These are phyloP conservation scores for Podospora tetraspora DNA, from an alignment of 495 filamentous ascomycete genomes.

Conservation along the genomic window DNA sequence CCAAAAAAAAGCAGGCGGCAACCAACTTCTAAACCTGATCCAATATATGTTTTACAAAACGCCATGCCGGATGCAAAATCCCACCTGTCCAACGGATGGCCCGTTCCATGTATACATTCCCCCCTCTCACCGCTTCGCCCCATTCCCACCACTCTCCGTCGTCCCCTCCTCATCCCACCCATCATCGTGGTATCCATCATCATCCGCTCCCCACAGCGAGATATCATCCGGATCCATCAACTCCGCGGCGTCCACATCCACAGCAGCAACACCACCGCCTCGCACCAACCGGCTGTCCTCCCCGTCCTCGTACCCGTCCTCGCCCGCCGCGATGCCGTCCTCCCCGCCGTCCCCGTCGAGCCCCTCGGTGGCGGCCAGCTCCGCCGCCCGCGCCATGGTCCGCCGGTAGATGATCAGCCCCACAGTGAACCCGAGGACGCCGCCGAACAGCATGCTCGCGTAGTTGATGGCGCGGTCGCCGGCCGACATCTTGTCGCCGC, in stretches of 20 bases:
- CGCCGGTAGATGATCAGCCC: conserved; percentile 81
- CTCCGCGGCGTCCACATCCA: conserved; percentile 38
- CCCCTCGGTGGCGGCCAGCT: conserved; percentile 80
- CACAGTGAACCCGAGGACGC: conserved; percentile 65
- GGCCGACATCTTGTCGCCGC: conserved; percentile 56
- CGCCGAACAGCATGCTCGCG: conserved; percentile 64
- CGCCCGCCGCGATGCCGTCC: conserved; percentile 19
- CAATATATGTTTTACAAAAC: conserved; percentile 3
- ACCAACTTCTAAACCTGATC: not conserved
- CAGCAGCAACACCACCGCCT: conserved; percentile 11
- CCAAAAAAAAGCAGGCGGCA: not conserved
- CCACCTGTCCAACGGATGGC: not conserved
- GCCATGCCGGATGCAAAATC: conserved; percentile 5
- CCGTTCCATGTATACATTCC: not conserved
- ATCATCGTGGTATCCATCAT: conserved; percentile 37
- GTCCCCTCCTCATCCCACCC: conserved; percentile 25
- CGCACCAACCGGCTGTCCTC: conserved; percentile 9
- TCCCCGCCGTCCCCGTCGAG: conserved; percentile 27
- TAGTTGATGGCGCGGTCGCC: conserved; percentile 74
- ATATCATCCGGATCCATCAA: conserved; percentile 58
- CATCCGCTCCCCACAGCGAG: conserved; percentile 49
- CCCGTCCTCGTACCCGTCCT: conserved; percentile 7
- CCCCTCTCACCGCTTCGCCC: not conserved
- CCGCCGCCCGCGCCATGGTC: conserved; percentile 75
- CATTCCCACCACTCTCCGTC: not conserved